A percentile compares a stretch with the other conserved stretches of the same genome.
Evolutionary conservation across 306 rosid species (phyloP).

Genomic region (Carpinus viminea): DNA sequence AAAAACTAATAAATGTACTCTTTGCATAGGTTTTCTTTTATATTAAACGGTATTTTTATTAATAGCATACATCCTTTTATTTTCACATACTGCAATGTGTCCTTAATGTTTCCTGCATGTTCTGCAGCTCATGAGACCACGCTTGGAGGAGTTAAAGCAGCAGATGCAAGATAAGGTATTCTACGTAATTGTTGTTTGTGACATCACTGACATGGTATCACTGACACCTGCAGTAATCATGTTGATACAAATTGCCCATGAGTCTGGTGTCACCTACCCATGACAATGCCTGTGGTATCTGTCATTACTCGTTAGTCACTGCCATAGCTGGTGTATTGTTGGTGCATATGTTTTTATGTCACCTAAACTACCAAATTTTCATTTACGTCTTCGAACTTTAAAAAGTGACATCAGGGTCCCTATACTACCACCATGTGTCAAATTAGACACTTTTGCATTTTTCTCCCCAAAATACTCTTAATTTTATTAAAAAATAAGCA

Average conservation of each 20-base stretch:
- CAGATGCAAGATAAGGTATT: constrained; percentile 64
- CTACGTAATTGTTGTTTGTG: constrained; percentile 16
- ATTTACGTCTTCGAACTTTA: too few relatives aligned
- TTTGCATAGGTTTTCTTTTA: neutral
- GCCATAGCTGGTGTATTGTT: neutral
- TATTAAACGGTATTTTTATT: neutral
- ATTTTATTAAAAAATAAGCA: too few relatives aligned
- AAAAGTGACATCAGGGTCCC: too few relatives aligned
- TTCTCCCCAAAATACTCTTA: too few relatives aligned
- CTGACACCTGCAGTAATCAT: neutral
- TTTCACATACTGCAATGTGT: constrained; percentile 5
- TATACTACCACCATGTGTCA: too few relatives aligned
- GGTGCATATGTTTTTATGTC: neutral
- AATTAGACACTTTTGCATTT: too few relatives aligned
- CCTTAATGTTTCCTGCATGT: constrained; percentile 21
- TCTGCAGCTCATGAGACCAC: constrained; percentile 78
- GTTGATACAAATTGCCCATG: neutral
- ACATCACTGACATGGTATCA: neutral
- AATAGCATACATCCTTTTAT: neutral
- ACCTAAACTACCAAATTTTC: too few relatives aligned
- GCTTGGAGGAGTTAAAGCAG: constrained; percentile 55
- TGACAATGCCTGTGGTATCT: neutral
- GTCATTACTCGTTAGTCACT: neutral
- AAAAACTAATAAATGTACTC: neutral
- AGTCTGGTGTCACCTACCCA: neutral